These are phyloP conservation scores for Brassica juncea DNA, from an alignment of 345 rosid genomes.

Conservation along the genomic window DNA sequence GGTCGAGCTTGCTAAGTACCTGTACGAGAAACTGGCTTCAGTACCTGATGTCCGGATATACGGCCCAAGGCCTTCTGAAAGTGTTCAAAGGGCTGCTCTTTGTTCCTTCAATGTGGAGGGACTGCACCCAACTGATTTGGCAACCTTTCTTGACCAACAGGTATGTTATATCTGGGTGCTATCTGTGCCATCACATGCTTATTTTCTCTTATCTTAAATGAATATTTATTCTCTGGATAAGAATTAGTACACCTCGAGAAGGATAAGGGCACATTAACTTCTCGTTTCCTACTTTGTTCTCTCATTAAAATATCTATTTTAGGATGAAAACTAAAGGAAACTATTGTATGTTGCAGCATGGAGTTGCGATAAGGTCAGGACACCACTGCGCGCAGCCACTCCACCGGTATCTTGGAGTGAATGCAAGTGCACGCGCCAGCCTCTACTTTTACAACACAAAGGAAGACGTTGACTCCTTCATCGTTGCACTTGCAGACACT, in stretches of 20 bases:
- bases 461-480: constrained; percentile 81
- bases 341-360: constrained; percentile 64
- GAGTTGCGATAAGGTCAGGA: constrained; percentile 95
- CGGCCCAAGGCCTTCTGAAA: constrained; percentile 82
- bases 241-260: neutral
- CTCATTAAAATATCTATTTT: neutral
- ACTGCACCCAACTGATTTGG: constrained; percentile 87
- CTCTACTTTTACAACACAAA: constrained; percentile 89
- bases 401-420: constrained; percentile 77
- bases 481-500: constrained; percentile 69
- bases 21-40: constrained; percentile 67
- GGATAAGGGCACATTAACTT: neutral
- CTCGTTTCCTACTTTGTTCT: neutral
- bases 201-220: neutral
- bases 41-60: constrained; percentile 69
- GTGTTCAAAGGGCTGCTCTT: constrained; percentile 60
- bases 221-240: neutral
- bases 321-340: constrained; percentile 5
- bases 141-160: constrained; percentile 92
- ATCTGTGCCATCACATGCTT: neutral
- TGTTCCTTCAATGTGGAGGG: constrained; percentile 89
- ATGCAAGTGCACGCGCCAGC: constrained; percentile 90
- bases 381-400: constrained; percentile 98
- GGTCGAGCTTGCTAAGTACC: constrained; percentile 67
- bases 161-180: constrained; percentile 40